phyloP scores from a whole-genome alignment of 2,329 filamentous ascomycete genomes.

The Aspergillus tamarii region DNA sequence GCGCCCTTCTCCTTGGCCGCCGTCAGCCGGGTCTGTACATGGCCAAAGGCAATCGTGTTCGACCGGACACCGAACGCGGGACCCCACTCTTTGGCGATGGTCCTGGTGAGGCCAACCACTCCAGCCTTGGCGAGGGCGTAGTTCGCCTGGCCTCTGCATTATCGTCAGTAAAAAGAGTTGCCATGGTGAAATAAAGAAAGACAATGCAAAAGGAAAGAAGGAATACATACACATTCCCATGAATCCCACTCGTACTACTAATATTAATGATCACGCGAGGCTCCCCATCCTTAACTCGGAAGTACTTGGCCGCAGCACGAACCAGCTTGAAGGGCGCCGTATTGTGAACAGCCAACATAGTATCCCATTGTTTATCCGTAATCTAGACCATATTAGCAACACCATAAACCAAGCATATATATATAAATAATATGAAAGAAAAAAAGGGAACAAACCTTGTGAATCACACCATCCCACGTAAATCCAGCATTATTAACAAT shows the following conservation, averaged over 20 bases:
- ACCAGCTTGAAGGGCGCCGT: conserved; percentile 85
- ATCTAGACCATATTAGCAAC: conserved; percentile 52
- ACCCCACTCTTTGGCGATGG: conserved; percentile 91
- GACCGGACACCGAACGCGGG: conserved; percentile 78
- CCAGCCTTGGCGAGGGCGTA: conserved; percentile 85
- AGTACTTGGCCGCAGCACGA: conserved; percentile 79
- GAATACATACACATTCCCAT: conserved; percentile 70
- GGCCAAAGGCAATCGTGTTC: conserved; percentile 84
- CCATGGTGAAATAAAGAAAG: neutral
- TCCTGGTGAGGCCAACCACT: conserved; percentile 80
- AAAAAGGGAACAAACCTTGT: conserved; percentile 60
- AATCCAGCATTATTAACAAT: conserved; percentile 91
- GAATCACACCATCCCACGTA: conserved; percentile 90
- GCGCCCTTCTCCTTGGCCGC: conserved; percentile 82
- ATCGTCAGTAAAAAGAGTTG: neutral
- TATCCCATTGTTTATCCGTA: conserved; percentile 89
- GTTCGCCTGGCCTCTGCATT: conserved; percentile 73
- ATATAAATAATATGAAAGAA: neutral
- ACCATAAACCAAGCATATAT: too few relatives aligned
- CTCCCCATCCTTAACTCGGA: conserved; percentile 82
- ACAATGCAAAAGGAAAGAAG: neutral
- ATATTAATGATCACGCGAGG: conserved; percentile 82
- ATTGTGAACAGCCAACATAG: conserved; percentile 79
- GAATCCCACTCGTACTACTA: conserved; percentile 76
- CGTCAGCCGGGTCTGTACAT: conserved; percentile 78